Base-by-base conservation (phyloP, 1,139 yeast genomes). In the Blastobotrys buckinghamii region DNA sequence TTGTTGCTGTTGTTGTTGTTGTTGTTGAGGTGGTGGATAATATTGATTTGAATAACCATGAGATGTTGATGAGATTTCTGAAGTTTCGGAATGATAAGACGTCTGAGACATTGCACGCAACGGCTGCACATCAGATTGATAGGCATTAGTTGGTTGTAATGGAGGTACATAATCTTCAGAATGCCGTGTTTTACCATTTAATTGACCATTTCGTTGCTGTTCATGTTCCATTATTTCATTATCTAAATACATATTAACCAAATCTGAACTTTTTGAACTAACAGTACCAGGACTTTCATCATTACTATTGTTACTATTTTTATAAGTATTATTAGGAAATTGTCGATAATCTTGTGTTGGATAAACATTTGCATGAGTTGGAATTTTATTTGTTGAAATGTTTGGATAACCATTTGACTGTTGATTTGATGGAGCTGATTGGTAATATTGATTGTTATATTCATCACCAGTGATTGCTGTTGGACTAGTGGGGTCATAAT, bases 331-430 rank as follows among this genome's bases (percentile, higher is more conserved):
- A 12, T n/a, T n/a, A n/a, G n/a, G n/a, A n/a, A 22, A 5, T 22
- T 22, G 24, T 22, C 7, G 4, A 22, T 22, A 22, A 22, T 22
- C 24, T 5, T 47, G 57, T 9, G n/a, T n/a, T n/a, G n/a, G n/a
- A n/a, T n/a, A n/a, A n/a, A 54, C 53, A 4, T 53, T 53, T 9
- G 60, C 55, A 3, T 56, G 39, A 6, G 61, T 60, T 9, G 62
- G 62, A 33, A 57, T 59, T 50, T 58, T 59, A 45, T 58, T 59
- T 5, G 61, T 58, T 5, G 62, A 58, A n/a, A 58, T 57, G 39
- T 50, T 49, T 10, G 56, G 42, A n/a, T 42, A 45, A 20, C 37
- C 40, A 8, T 42, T 22, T 1, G n/a, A n/a, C n/a, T n/a, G n/a
- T n/a, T 38, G 13, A 34, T 13, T 34, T 12, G 32, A 7, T 22